Conservation (phyloP, 139 green algal species). For the Chloropicon primus region DNA sequence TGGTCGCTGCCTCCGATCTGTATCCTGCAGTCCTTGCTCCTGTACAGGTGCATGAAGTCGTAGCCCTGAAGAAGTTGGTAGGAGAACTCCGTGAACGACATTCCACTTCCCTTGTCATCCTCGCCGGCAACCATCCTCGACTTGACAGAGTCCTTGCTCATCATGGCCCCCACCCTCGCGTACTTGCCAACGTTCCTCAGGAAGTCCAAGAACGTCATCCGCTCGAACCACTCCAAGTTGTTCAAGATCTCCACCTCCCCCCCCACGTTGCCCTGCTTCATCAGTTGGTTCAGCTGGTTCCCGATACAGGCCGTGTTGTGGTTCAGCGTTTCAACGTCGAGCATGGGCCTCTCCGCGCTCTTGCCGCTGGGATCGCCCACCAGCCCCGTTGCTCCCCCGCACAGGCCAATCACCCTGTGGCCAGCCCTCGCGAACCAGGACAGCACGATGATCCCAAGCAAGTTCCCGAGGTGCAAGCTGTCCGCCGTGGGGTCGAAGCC, state of each 20-base stretch:
- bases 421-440: constrained; percentile 86
- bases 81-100: constrained; percentile 86
- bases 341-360: constrained; percentile 71
- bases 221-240: constrained; percentile 74
- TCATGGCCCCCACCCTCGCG: constrained; percentile 85
- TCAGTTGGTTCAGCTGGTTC: constrained; percentile 18
- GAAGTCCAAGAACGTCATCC: constrained; percentile 80
- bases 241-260: constrained; percentile 47
- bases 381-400: constrained; percentile 67
- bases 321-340: constrained; percentile 70
- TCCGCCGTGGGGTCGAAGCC: constrained; percentile 96
- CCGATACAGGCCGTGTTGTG: constrained; percentile 51
- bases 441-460: constrained; percentile 94
- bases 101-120: constrained; percentile 27
- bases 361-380: constrained; percentile 72
- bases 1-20: constrained; percentile 92
- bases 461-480: constrained; percentile 81
- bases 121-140: constrained; percentile 69
- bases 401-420: constrained; percentile 68
- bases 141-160: constrained; percentile 84
- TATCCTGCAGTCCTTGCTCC: constrained; percentile 54
- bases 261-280: constrained; percentile 9
- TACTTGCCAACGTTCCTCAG: constrained; percentile 85
- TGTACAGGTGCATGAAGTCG: constrained; percentile 89
- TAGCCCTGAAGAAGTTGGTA: constrained; percentile 98